Evolutionary conservation across 805 yeast species (phyloP).

Genomic region (Myxozyma udenii): DNA sequence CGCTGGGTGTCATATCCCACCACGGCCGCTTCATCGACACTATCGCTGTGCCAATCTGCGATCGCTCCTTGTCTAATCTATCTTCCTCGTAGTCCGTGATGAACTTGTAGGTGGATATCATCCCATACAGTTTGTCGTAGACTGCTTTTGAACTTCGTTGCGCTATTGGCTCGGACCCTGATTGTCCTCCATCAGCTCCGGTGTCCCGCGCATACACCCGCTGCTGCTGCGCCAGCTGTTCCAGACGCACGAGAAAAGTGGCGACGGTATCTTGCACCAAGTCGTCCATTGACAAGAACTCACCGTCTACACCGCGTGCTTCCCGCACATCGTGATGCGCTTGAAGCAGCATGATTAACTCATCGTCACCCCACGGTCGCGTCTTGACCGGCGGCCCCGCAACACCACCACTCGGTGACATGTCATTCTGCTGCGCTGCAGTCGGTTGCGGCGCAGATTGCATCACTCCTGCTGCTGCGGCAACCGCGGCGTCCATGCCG

Average conservation of each 20-base stretch:
- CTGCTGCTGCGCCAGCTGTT: conserved; percentile 17
- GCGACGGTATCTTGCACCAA: conserved; percentile 24
- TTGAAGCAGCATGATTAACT: conserved; percentile 21
- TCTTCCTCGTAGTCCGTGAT: conserved; percentile 29
- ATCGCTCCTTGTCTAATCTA: conserved; percentile 17
- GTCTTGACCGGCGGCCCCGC: conserved; percentile 13
- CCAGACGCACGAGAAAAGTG: conserved; percentile 20
- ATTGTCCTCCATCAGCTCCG: background rate
- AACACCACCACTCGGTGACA: background rate
- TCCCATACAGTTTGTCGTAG: conserved; percentile 24
- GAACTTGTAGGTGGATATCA: conserved; percentile 25
- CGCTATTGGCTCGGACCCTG: conserved; percentile 5
- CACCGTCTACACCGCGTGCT: conserved; percentile 24
- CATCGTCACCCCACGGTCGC: conserved; percentile 27
- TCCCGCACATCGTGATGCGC: conserved; percentile 26
- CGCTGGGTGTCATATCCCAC: conserved; percentile 27
- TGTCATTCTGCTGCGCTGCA: background rate
- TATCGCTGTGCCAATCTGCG: conserved; percentile 9
- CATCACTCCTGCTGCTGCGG: background rate
- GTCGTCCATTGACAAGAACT: conserved; percentile 22
- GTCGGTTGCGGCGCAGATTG: background rate
- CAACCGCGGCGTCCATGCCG: background rate
- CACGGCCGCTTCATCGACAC: conserved; percentile 17
- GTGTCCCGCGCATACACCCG: conserved; percentile 4
- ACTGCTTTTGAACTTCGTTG: conserved; percentile 25